Evolutionary conservation across 106 monocot genomes (phyloP), one percentile per base, ranked within the genome.

Genomic region (Dioscorea alata): DNA sequence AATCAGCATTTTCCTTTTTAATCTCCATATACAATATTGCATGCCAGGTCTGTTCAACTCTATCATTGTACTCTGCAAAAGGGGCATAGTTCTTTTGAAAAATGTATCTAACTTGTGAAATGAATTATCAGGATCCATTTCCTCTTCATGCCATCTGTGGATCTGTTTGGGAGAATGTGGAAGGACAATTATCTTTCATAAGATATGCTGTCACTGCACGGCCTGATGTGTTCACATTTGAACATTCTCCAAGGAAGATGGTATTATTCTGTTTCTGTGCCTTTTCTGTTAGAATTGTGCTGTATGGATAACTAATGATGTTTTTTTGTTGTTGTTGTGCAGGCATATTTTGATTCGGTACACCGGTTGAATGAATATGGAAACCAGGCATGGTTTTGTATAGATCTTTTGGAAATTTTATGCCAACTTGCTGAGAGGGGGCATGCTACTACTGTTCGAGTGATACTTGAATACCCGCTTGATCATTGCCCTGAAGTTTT

Each of bases 341-440:
- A 42, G 42, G 42, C 5, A 42, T 42, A 42, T 42, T 42, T 42
- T 42, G 42, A 42, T 42, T 42, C 42, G 6, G 42, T 42, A 42
- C 6, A 42, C 42, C 42, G 5, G 42, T 6, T 10, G 10, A 42
- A 42, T 68, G 85, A 48, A 63, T 68, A 76, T 79, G 89, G 81
- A 48, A 99, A 92, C 69, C 77, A 81, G 49, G 92, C 92, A 66
- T 99, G 97, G 97, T 77, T 73, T 50, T 92, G 80, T 64, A 80
- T 99, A 33, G 97, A 90, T 77, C 92, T 99, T 68, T 67, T 99
- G 69, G 84, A 90, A 64, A 69, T 90, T 13, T 76, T 99, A 58
- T 99, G 90, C 68, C 80, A 99, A 59, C 78, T 99, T 28, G 86
- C 92, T 33, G 97, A 99, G 70, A 90, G 80, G 72, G 97, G 97